Percentiles rank a stretch among this genome's conserved stretches.
Conservation (phyloP, 2,329 filamentous ascomycete species). For the Apiospora kogelbergensis region DNA sequence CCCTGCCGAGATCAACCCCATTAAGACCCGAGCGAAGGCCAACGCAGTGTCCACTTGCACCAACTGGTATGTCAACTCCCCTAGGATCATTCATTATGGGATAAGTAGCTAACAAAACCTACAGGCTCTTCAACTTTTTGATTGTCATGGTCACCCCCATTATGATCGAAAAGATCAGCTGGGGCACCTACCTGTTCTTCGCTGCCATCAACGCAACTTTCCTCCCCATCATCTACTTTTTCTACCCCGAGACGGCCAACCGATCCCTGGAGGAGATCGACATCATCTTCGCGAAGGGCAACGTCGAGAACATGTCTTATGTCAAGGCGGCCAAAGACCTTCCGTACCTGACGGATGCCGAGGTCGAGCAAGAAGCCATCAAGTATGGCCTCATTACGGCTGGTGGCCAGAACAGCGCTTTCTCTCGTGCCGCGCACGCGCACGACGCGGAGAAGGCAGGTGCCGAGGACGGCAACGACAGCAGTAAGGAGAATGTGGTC, state of each 20-base stretch:
- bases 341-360: conserved; percentile 49
- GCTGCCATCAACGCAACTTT: conserved; percentile 46
- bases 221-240: conserved; percentile 47
- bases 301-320: conserved; percentile 59
- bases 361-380: conserved; percentile 50
- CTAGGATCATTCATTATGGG: conserved; percentile 33
- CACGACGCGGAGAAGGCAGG: conserved; percentile 1
- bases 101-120: conserved; percentile 33
- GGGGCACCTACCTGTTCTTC: conserved; percentile 49
- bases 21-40: conserved; percentile 46
- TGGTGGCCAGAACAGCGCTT: not conserved
- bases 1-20: conserved; percentile 53
- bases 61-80: conserved; percentile 34
- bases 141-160: conserved; percentile 64
- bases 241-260: conserved; percentile 52
- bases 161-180: conserved; percentile 57
- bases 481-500: conserved; percentile 1
- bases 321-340: conserved; percentile 58
- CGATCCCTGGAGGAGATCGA: conserved; percentile 57
- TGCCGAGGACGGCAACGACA: conserved; percentile 11
- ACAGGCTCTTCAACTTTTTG: conserved; percentile 48
- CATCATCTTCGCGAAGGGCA: conserved; percentile 59
- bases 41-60: conserved; percentile 58
- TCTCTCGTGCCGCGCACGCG: not conserved
- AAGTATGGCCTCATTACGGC: conserved; percentile 26